Base-by-base conservation (phyloP, 108 stramenopile genomes). In the Asterionellopsis glacialis region DNA sequence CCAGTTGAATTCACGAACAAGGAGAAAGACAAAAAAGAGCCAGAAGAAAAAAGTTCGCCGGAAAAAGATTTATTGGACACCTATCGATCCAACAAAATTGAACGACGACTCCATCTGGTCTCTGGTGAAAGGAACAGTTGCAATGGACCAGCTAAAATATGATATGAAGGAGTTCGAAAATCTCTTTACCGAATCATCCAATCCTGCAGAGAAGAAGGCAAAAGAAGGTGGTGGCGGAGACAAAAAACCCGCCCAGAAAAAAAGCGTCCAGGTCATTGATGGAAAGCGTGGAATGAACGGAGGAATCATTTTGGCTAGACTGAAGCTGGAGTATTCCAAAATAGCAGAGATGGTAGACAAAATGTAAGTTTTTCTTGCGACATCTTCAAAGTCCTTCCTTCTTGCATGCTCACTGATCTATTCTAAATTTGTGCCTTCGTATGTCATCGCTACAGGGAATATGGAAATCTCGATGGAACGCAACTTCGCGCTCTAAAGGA, bases 41-140 rank as follows among this genome's bases (percentile, higher is more conserved):
- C 73, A 81, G 16, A 84, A 82, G 63, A 83, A 83, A 16, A 74
- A 73, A 55, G 84, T 88, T 9, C 73, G 88, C 19, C 64, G 92
- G 41, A 95, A 95, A 79, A 93, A 95, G 52, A 86, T 95, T 51
- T 88, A 75, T 58, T 95, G 90, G 94, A 95, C 79, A 51, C 85
- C 94, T 0, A 84, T 95, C 21, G 87, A 93, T 53, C 77, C 79
- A 41, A 69, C 67, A 11, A 89, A 81, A 51, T 68, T 95, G 25
- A 81, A 84, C 51, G 72, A 91, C 50, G 86, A 93, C 62, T 91
- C 89, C 10, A 57, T 95, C 45, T 95, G 94, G 94, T 76, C 81
- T 14, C 73, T 87, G 59, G 85, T 91, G n/a, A 65, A 74, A 51
- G 91, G 80, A 18, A 53, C 60, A 11, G 55, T 88, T 57, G 62